Conservation (phyloP, 768 basidiomycete genomes). For the Tylopilus plumbeoviolaceoides region DNA sequence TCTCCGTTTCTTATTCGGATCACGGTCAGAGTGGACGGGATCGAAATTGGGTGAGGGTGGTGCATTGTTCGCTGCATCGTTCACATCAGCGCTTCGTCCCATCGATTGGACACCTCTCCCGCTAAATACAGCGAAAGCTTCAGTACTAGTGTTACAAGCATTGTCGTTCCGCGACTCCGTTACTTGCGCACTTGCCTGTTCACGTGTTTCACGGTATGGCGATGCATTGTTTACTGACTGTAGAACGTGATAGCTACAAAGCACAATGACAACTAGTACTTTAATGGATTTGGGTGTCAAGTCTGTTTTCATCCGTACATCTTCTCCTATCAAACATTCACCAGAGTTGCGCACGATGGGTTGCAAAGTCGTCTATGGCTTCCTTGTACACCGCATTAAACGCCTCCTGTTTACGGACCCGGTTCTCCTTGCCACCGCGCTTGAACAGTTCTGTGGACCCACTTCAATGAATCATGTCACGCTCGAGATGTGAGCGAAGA, state of each 20-base stretch:
- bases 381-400: slow-evolving; percentile 36
- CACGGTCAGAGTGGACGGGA: slow-evolving; percentile 60
- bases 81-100: background rate
- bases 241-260: slow-evolving; percentile 11
- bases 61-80: background rate
- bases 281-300: background rate
- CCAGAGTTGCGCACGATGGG: slow-evolving; percentile 13
- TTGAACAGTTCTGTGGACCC: slow-evolving; percentile 49
- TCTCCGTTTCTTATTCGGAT: slow-evolving; percentile 81
- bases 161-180: no score
- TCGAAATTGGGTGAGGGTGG: slow-evolving; percentile 45
- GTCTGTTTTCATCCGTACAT: background rate
- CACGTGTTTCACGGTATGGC: background rate
- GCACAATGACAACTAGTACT: background rate
- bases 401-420: slow-evolving; percentile 42
- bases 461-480: background rate
- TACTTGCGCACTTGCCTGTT: background rate
- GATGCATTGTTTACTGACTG: background rate
- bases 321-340: slow-evolving; percentile 5
- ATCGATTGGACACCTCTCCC: background rate
- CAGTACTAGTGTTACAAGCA: background rate
- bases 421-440: slow-evolving; percentile 48
- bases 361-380: slow-evolving; percentile 21
- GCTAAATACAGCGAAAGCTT: background rate
- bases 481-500: background rate